Evolutionary conservation across 2,329 filamentous ascomycete species (phyloP), one percentile per base, ranked within the genome.

Genomic region (Ilyonectria destructans): DNA sequence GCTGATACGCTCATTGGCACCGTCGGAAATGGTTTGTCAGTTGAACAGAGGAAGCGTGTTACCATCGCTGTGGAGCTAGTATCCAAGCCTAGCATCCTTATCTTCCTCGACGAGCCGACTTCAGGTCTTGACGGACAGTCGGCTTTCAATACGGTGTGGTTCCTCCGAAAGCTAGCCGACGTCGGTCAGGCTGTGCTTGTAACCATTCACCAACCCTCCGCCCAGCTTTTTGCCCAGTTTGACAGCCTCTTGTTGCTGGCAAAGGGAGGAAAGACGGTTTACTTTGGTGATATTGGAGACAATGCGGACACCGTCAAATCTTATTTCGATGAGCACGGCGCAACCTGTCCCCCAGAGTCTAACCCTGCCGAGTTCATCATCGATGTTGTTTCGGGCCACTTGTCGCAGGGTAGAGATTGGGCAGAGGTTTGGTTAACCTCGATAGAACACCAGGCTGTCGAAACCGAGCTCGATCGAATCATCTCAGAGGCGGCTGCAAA

Each of bases 291-390:
- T 1, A 89, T 91, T 63, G 89, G 90, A 6, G 79, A 87, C 1
- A 82, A 87, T 40, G 89, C 87, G 0, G 80, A 79, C 3, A 88
- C 84, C 0, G 78, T 92, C 61, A 86, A 85, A 43, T 82, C 82
- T 31, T 93, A 93, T 79, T 95, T 96, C 75, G 88, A 88, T 48
- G 82, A 83, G n/a, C 87, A 93, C 67, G 92, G 91, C 6, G 90
- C 88, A 0, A 84, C 87, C 1, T 92, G 91, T 69, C 86, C 87
- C 1, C 69, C 82, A 0, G 87, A 89, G 0, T 88, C 88, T 19
- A 94, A 94, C 73, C 91, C 91, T 1, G 92, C 92, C 0, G 92
- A 94, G 78, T 92, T 90, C 83, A 94, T 95, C 89, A 88, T 95
- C 54, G 85, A 88, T 54, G 84, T 87, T n/a, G 85, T 86, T 15